These are phyloP conservation scores for Linaria vulgaris DNA, from an alignment of 257 asterid genomes.

Conservation along the genomic window DNA sequence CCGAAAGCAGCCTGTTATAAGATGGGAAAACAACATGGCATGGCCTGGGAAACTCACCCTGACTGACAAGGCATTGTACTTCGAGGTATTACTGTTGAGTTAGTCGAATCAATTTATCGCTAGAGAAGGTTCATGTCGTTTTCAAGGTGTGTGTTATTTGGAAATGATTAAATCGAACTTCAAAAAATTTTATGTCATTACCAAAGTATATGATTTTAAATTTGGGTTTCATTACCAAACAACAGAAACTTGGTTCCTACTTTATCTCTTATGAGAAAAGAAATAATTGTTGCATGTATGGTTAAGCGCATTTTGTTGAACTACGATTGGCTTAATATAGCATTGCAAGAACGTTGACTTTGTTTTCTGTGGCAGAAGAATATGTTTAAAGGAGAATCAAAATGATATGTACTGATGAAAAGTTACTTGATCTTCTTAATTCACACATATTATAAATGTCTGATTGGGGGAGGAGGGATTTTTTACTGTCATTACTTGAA, in stretches of 20 bases:
- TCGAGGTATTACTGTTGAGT: constrained; percentile 60
- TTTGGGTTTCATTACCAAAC: no score
- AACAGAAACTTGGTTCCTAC: no score
- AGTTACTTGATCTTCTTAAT: not conserved
- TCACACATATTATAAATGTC: not conserved
- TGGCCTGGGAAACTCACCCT: constrained; percentile 95
- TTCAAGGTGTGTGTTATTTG: constrained; percentile 1
- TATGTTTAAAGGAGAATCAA: no score
- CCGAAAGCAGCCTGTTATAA: constrained; percentile 90
- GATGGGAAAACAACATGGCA: constrained; percentile 85
- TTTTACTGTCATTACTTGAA: not conserved
- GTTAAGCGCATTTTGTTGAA: no score
- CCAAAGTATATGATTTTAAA: no score
- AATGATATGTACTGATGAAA: not conserved
- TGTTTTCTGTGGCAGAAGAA: no score
- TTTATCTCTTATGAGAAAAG: no score
- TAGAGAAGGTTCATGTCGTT: not conserved
- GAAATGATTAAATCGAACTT: no score
- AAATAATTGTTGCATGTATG: no score
- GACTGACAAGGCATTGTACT: constrained; percentile 86
- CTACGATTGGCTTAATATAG: no score
- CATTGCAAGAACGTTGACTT: no score
- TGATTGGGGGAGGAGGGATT: not conserved
- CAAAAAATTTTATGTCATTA: no score
- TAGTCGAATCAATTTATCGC: constrained; percentile 20